Conservation (phyloP, 2,329 filamentous ascomycete genomes). For the Sporothrix protearum region DNA sequence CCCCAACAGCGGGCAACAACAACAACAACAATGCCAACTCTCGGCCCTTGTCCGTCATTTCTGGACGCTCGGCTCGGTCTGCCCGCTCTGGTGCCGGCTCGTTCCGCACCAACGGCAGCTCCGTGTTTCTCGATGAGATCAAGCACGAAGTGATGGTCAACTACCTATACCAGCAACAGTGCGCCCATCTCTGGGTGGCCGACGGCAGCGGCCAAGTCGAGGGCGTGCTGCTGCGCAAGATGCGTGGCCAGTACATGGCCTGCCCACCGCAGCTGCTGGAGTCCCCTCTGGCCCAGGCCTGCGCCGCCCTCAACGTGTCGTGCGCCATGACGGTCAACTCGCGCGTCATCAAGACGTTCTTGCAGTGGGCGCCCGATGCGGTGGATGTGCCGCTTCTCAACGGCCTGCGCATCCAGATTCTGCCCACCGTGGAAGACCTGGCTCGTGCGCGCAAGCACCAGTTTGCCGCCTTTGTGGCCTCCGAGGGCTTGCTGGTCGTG, state of each 20-base stretch:
- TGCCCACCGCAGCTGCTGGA: conserved; percentile 63
- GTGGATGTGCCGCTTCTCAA: conserved; percentile 73
- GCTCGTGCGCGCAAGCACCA: conserved; percentile 71
- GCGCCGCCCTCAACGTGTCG: conserved; percentile 68
- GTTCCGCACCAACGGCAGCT: conserved; percentile 46
- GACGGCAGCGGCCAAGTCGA: conserved; percentile 65
- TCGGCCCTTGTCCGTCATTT: conserved; percentile 52
- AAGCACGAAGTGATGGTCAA: conserved; percentile 82
- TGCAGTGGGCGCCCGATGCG: conserved; percentile 68
- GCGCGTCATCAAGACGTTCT: conserved; percentile 71
- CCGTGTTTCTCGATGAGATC: conserved; percentile 64
- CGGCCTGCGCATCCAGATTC: conserved; percentile 70
- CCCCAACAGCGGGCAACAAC: background rate
- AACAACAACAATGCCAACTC: conserved; percentile 38
- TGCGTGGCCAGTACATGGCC: conserved; percentile 65
- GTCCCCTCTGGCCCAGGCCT: conserved; percentile 62
- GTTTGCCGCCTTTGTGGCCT: conserved; percentile 73
- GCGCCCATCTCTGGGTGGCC: conserved; percentile 68
- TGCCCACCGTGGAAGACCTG: conserved; percentile 68
- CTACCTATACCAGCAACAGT: conserved; percentile 77
- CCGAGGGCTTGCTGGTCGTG: conserved; percentile 67
- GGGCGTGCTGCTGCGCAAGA: conserved; percentile 68
- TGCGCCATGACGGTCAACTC: conserved; percentile 80
- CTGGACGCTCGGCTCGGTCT: conserved; percentile 45
- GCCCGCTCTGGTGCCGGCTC: conserved; percentile 39